Percentiles rank a stretch among this genome's conserved stretches.
Conservation (phyloP, 371 early-diverging fungal genomes). For the Syncephalastrum racemosum region DNA sequence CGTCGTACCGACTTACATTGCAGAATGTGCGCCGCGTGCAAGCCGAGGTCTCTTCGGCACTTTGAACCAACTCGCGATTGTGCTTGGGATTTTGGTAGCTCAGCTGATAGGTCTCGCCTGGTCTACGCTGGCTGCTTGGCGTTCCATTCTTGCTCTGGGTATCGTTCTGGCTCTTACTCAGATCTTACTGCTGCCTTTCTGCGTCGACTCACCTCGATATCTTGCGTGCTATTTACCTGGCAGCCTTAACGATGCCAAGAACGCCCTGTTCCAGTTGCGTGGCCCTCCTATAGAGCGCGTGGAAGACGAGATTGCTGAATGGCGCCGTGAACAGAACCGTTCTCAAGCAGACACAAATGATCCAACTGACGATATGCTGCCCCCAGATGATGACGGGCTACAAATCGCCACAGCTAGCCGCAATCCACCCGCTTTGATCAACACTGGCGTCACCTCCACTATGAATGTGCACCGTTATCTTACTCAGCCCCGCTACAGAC, state of each 20-base stretch:
- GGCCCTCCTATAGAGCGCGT: slow-evolving; percentile 49
- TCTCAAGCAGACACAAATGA: too few relatives aligned
- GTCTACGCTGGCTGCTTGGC: slow-evolving; percentile 64
- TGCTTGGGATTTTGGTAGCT: slow-evolving; percentile 76
- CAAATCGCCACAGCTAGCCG: slow-evolving; percentile 4
- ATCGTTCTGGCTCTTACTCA: slow-evolving; percentile 64
- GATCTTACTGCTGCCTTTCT: slow-evolving; percentile 60
- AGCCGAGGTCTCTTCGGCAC: slow-evolving; percentile 77
- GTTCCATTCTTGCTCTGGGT: slow-evolving; percentile 60
- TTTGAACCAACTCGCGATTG: slow-evolving; percentile 85
- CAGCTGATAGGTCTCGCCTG: slow-evolving; percentile 65
- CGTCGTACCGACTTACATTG: slow-evolving; percentile 84
- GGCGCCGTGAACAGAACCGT: slow-evolving; percentile 52
- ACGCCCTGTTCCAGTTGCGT: slow-evolving; percentile 58
- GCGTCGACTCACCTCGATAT: slow-evolving; percentile 81
- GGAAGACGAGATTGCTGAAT: slow-evolving; percentile 63
- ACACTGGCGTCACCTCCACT: background rate
- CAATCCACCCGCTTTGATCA: background rate
- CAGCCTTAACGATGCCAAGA: slow-evolving; percentile 54
- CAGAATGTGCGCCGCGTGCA: slow-evolving; percentile 78
- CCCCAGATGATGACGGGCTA: slow-evolving; percentile 6
- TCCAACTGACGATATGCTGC: slow-evolving; percentile 5
- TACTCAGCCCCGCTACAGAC: slow-evolving; percentile 50
- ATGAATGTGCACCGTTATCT: slow-evolving; percentile 47
- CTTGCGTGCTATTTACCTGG: slow-evolving; percentile 51